Percentiles rank a stretch among this genome's conserved stretches.
Evolutionary conservation across 2,329 filamentous ascomycete species (phyloP).

Genomic region (Microdochium nivale): DNA sequence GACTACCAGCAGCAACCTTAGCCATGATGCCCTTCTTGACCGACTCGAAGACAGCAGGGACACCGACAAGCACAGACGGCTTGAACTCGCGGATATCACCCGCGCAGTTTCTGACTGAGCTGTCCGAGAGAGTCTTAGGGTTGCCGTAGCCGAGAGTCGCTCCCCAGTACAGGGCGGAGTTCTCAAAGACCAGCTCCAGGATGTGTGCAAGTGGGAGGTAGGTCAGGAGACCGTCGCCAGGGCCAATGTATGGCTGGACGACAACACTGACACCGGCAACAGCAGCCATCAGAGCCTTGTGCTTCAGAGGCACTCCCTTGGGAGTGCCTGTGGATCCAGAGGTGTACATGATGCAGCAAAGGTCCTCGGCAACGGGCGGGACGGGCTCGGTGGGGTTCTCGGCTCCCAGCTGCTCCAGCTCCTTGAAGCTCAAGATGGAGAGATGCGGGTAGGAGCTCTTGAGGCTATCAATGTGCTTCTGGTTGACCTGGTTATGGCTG

Average conservation of each 20-base stretch:
- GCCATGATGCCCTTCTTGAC: constrained; percentile 82
- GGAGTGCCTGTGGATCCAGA: constrained; percentile 76
- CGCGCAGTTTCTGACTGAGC: constrained; percentile 74
- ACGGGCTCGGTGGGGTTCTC: constrained; percentile 61
- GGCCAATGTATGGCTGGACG: constrained; percentile 68
- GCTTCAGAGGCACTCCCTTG: constrained; percentile 72
- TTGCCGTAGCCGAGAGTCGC: constrained; percentile 85
- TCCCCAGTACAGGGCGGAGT: constrained; percentile 75
- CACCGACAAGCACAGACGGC: constrained; percentile 76
- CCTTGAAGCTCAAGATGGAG: constrained; percentile 40
- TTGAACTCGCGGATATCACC: constrained; percentile 82
- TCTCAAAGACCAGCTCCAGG: constrained; percentile 86
- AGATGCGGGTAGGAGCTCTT: constrained; percentile 38
- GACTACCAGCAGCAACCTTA: constrained; percentile 63
- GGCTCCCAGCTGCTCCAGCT: constrained; percentile 41
- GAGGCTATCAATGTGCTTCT: constrained; percentile 39
- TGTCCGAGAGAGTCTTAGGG: constrained; percentile 75
- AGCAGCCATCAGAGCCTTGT: constrained; percentile 66
- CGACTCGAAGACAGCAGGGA: constrained; percentile 83
- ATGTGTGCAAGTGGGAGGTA: constrained; percentile 86
- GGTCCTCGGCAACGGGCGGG: constrained; percentile 62
- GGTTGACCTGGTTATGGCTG: constrained; percentile 41
- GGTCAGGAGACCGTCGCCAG: constrained; percentile 69
- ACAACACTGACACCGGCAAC: constrained; percentile 71
- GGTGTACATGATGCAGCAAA: constrained; percentile 67